Percentiles rank a stretch among this genome's conserved stretches.
Evolutionary conservation across 345 rosid genomes (phyloP).

Genomic region (Boechera stricta): DNA sequence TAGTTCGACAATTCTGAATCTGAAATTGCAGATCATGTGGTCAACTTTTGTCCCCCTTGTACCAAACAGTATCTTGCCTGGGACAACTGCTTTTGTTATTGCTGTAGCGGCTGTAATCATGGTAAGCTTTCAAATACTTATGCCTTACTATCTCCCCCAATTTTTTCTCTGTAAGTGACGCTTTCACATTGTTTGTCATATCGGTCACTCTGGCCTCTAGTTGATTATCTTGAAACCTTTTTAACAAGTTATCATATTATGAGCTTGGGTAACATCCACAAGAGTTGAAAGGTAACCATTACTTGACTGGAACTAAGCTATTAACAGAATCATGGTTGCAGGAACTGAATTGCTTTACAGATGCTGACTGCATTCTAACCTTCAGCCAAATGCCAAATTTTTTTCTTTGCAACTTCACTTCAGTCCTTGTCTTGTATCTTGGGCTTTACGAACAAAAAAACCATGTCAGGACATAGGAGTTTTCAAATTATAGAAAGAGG

Average conservation of each 20-base stretch:
- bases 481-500: not conserved
- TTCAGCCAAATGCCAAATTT: not conserved
- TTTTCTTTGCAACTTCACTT: not conserved
- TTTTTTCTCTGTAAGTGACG: not conserved
- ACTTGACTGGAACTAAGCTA: constrained; percentile 14
- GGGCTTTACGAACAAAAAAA: not conserved
- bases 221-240: not conserved
- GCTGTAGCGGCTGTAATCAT: constrained; percentile 73
- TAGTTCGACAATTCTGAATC: constrained; percentile 5
- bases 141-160: constrained; percentile 18
- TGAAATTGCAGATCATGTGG: constrained; percentile 77
- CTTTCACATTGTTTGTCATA: not conserved
- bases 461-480: not conserved
- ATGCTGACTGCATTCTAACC: constrained; percentile 1
- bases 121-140: constrained; percentile 56
- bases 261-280: constrained; percentile 6
- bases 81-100: constrained; percentile 57
- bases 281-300: not conserved
- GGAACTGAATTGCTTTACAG: not conserved
- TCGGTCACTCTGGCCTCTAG: not conserved
- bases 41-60: constrained; percentile 84
- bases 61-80: constrained; percentile 74
- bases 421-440: not conserved
- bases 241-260: not conserved
- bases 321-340: not conserved